Percentiles rank a stretch among this genome's conserved stretches.
Evolutionary conservation across 2,329 filamentous ascomycete genomes (phyloP).

Genomic region (Diaporthe sp.): DNA sequence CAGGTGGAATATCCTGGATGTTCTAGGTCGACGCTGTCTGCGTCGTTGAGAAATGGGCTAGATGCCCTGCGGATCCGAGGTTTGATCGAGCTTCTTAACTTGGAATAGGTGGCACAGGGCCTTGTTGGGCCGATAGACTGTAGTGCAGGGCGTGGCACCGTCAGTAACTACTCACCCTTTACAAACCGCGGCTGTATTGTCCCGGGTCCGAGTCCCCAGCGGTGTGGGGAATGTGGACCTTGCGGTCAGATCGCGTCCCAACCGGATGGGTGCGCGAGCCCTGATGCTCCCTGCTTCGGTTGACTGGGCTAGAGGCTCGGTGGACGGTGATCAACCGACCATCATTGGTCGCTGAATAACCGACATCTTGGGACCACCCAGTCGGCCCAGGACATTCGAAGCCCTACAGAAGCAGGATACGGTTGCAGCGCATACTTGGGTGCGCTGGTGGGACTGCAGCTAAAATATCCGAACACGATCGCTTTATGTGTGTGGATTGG

Average conservation of each 20-base stretch:
- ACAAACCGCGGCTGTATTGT: constrained; percentile 11
- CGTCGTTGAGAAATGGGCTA: neutral
- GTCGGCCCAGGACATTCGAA: constrained; percentile 1
- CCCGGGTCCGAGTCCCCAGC: constrained; percentile 8
- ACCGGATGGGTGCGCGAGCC: constrained; percentile 9
- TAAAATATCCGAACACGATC: constrained; percentile 23
- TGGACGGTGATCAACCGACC: constrained; percentile 3
- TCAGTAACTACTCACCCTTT: neutral
- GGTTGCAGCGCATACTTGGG: constrained; percentile 12
- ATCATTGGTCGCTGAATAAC: constrained; percentile 31
- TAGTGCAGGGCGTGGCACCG: neutral
- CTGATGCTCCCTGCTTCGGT: neutral
- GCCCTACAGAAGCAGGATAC: constrained; percentile 27
- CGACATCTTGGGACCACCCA: constrained; percentile 11
- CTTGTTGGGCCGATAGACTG: neutral
- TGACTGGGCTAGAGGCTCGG: constrained; percentile 8
- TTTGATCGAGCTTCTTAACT: neutral
- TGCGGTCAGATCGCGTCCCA: constrained; percentile 9
- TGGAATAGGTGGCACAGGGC: neutral
- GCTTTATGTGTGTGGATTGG: neutral
- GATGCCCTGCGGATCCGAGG: constrained; percentile 2
- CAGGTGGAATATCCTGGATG: neutral
- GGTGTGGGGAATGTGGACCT: constrained; percentile 28
- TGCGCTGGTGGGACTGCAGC: constrained; percentile 4
- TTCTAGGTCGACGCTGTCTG: neutral